Conservation (phyloP, 805 yeast species). For the Priceomyces haplophilus region DNA sequence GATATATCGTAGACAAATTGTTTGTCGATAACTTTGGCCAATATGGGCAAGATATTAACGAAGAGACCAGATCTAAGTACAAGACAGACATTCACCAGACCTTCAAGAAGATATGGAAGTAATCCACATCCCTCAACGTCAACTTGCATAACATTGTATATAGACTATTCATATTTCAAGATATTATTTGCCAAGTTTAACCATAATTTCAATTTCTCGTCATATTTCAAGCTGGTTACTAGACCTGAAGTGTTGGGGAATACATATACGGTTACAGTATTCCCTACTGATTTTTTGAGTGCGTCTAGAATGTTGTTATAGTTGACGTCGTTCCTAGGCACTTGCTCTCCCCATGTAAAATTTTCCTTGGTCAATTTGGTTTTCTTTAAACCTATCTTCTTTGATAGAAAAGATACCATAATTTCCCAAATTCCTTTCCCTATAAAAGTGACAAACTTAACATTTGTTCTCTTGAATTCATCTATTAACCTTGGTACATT, state of each 20-base stretch:
- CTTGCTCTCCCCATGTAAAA: conserved; percentile 55
- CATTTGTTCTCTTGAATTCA: conserved; percentile 38
- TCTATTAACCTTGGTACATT: conserved; percentile 52
- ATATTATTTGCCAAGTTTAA: conserved; percentile 28
- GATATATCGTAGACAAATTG: conserved; percentile 33
- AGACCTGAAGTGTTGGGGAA: conserved; percentile 74
- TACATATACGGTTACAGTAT: conserved; percentile 44
- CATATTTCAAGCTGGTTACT: conserved; percentile 48
- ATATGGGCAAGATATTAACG: conserved; percentile 27
- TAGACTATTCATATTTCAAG: conserved; percentile 1
- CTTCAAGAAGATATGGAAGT: conserved; percentile 34
- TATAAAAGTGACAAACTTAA: conserved; percentile 52
- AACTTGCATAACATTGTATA: conserved; percentile 1
- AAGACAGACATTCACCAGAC: conserved; percentile 27
- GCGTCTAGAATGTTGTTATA: conserved; percentile 15
- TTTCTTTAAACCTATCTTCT: conserved; percentile 23
- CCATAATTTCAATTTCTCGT: conserved; percentile 51
- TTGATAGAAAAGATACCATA: conserved; percentile 36
- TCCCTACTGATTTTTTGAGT: conserved; percentile 13
- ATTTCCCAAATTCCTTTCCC: conserved; percentile 78
- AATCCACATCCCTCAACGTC: neutral
- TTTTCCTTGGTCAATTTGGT: conserved; percentile 20
- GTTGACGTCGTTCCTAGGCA: conserved; percentile 16
- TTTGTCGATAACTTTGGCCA: conserved; percentile 38
- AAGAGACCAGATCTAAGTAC: conserved; percentile 24